Conservation (phyloP, 768 basidiomycete species). For the Gymnopilus junonius region DNA sequence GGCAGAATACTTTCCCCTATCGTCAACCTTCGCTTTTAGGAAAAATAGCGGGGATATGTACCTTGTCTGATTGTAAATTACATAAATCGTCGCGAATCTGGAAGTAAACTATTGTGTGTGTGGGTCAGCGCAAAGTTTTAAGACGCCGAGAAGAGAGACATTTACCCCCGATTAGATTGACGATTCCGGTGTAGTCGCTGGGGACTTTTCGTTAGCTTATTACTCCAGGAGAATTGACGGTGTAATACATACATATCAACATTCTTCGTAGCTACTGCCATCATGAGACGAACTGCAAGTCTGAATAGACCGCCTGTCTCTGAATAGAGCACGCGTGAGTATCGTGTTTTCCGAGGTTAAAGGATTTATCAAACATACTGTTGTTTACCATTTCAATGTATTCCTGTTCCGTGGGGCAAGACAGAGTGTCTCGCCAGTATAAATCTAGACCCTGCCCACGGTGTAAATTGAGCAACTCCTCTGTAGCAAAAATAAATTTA, state of each 20-base stretch:
- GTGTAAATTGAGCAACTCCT: background rate
- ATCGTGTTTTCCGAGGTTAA: background rate
- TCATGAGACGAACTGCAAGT: background rate
- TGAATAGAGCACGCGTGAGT: background rate
- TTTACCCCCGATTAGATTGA: background rate
- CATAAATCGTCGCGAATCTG: background rate
- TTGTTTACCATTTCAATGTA: background rate
- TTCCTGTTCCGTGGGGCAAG: background rate
- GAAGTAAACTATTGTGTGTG: background rate
- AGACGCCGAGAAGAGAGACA: background rate
- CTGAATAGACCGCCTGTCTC: background rate
- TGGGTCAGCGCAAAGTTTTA: background rate
- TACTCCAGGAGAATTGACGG: background rate
- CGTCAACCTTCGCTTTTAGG: background rate
- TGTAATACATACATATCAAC: background rate
- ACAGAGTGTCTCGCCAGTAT: background rate
- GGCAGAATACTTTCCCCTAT: conserved; percentile 63
- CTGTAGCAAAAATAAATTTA: background rate
- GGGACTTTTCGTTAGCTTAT: background rate
- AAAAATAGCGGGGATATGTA: background rate
- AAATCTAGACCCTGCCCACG: background rate
- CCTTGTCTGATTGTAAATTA: background rate
- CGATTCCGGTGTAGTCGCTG: background rate
- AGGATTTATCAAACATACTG: background rate
- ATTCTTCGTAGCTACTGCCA: background rate